Percentiles rank a stretch among this genome's conserved stretches.
Evolutionary conservation across 108 stramenopile genomes (phyloP).

Genomic region (Phaeodactylum tricornutum): DNA sequence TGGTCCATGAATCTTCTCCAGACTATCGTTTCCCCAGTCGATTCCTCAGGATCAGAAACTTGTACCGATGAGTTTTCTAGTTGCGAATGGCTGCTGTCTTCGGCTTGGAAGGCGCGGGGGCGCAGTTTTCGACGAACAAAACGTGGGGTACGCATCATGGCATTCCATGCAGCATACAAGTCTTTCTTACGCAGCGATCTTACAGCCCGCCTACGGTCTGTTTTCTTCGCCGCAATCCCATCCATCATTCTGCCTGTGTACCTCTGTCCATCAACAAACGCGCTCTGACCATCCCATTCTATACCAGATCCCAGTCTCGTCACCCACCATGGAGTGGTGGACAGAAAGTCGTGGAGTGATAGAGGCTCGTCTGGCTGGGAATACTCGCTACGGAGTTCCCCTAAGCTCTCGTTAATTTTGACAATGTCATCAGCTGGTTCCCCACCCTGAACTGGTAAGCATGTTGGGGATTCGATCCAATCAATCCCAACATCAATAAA

Average conservation of each 20-base stretch:
- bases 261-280: slow-evolving; percentile 26
- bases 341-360: slow-evolving; percentile 39
- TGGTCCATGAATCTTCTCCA: slow-evolving; percentile 76
- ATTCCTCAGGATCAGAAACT: slow-evolving; percentile 18
- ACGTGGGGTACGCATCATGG: slow-evolving; percentile 68
- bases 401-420: not conserved
- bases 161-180: slow-evolving; percentile 74
- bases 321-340: slow-evolving; percentile 68
- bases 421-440: not conserved
- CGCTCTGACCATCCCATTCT: slow-evolving; percentile 70
- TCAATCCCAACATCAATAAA: slow-evolving; percentile 78
- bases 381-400: not conserved
- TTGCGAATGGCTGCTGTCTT: not conserved
- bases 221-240: slow-evolving; percentile 1
- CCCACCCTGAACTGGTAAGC: not conserved
- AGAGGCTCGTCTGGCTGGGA: not conserved
- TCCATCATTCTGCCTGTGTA: no score
- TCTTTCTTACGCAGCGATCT: slow-evolving; percentile 67
- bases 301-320: slow-evolving; percentile 32
- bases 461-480: slow-evolving; percentile 45
- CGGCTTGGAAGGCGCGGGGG: slow-evolving; percentile 2
- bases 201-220: slow-evolving; percentile 20
- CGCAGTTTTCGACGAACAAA: slow-evolving; percentile 29
- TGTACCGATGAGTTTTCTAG: not conserved
- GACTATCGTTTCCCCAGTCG: slow-evolving; percentile 53